Evolutionary conservation across 345 rosid species (phyloP).

Genomic region (Heritiera littoralis): DNA sequence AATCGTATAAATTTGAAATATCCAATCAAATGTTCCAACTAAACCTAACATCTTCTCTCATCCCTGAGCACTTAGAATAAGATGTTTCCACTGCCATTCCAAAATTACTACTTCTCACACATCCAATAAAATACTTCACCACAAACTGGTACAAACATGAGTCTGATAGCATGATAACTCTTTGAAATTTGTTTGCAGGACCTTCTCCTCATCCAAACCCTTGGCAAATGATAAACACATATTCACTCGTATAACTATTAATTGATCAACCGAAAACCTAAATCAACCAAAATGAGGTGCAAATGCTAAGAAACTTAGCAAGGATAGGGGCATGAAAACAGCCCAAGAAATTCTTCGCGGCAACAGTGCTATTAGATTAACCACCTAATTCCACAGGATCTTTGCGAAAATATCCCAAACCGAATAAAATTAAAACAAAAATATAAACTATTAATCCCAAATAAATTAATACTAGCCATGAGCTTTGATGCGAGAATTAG

Average conservation of each 20-base stretch:
- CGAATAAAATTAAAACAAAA: neutral
- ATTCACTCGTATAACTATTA: neutral
- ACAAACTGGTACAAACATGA: neutral
- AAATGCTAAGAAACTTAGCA: constrained; percentile 5
- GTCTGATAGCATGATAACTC: neutral
- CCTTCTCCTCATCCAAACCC: constrained; percentile 6
- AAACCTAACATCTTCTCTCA: constrained; percentile 5
- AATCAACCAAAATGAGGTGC: neutral
- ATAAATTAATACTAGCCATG: neutral
- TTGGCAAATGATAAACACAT: neutral
- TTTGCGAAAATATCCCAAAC: neutral
- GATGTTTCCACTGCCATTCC: constrained; percentile 13
- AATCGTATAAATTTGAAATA: neutral
- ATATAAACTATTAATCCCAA: neutral
- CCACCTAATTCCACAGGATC: neutral
- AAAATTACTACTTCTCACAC: neutral
- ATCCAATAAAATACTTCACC: neutral
- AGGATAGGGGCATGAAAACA: constrained; percentile 6
- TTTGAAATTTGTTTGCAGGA: neutral
- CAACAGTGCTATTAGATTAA: neutral
- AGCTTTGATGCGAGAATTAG: constrained; percentile 4
- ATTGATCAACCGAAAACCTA: constrained; percentile 3
- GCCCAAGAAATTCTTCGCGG: neutral
- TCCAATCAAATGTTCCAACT: constrained; percentile 3
- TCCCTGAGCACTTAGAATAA: constrained; percentile 12